phyloP scores from a whole-genome alignment of 768 basidiomycete species.

The Trametes sanguinea region DNA sequence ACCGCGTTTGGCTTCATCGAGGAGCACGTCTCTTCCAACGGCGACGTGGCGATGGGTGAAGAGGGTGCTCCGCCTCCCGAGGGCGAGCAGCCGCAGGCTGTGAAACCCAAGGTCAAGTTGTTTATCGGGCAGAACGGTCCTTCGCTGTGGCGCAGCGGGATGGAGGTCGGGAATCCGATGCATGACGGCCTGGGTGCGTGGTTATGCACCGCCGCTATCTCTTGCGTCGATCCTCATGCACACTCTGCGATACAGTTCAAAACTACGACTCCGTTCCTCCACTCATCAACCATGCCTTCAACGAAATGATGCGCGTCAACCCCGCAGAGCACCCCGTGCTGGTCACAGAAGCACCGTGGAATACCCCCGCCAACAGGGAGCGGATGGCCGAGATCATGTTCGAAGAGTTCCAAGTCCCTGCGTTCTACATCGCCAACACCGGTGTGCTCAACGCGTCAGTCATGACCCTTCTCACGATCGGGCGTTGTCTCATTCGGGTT shows the following conservation, averaged over 20 bases:
- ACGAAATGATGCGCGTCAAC: constrained; percentile 73
- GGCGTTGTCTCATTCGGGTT: background rate
- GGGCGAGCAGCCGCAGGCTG: constrained; percentile 39
- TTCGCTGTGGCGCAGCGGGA: constrained; percentile 85
- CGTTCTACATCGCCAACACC: constrained; percentile 95
- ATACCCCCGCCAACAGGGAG: constrained; percentile 88
- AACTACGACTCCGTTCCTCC: constrained; percentile 77
- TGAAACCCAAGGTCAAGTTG: constrained; percentile 49
- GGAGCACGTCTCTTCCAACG: constrained; percentile 40
- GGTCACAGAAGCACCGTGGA: constrained; percentile 96
- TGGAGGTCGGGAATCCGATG: constrained; percentile 86
- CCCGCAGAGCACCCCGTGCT: constrained; percentile 88
- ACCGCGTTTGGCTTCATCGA: constrained; percentile 81
- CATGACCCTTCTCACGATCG: constrained; percentile 3
- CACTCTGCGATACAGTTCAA: constrained; percentile 45
- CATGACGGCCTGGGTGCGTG: constrained; percentile 79
- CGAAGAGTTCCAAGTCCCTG: constrained; percentile 92
- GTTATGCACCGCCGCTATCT: too few species aligned
- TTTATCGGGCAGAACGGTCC: constrained; percentile 88
- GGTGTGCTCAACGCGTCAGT: constrained; percentile 90
- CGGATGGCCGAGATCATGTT: constrained; percentile 97
- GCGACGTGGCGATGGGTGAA: constrained; percentile 58
- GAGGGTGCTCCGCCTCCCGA: constrained; percentile 40
- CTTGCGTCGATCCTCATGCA: too few species aligned
- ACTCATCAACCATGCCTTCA: constrained; percentile 73